Percentiles rank a stretch among this genome's conserved stretches.
Conservation (phyloP, 106 monocot species). For the Apostasia shenzhenica region DNA sequence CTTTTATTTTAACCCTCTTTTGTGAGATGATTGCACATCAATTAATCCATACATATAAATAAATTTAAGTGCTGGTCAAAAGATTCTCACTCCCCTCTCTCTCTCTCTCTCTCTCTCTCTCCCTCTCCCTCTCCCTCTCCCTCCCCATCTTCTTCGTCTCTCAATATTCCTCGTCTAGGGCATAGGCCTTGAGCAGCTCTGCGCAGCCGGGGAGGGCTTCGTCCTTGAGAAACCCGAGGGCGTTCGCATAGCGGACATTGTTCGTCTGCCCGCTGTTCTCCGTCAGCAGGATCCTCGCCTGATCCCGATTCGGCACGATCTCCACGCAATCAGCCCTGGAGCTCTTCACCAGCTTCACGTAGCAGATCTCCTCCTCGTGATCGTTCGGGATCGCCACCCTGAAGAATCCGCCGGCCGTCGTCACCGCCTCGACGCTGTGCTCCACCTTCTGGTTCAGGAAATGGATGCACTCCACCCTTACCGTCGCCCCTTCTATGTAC, state of each 20-base stretch:
- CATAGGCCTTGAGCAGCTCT: conserved; percentile 18
- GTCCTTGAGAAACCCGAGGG: conserved; percentile 47
- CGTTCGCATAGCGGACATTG: conserved; percentile 38
- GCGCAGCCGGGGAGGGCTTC: conserved; percentile 26
- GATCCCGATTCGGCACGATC: conserved; percentile 23
- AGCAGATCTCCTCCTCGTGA: conserved; percentile 38
- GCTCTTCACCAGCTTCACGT: conserved; percentile 20
- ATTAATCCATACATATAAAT: too few relatives aligned
- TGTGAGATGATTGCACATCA: too few relatives aligned
- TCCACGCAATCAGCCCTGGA: conserved; percentile 29
- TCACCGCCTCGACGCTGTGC: conserved; percentile 21
- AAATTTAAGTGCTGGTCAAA: too few relatives aligned
- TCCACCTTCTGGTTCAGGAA: conserved; percentile 12
- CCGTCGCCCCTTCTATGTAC: conserved; percentile 32
- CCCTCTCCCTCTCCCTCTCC: too few relatives aligned
- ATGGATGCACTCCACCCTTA: conserved; percentile 34
- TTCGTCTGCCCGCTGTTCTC: conserved; percentile 33
- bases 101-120: too few relatives aligned
- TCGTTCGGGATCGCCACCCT: conserved; percentile 21
- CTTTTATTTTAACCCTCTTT: too few relatives aligned
- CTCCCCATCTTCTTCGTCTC: too few relatives aligned
- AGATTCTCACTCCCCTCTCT: too few relatives aligned
- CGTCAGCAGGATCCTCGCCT: conserved; percentile 32
- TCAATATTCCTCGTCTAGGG: conserved; percentile 10
- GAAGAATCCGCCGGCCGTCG: conserved; percentile 32